These are phyloP conservation scores for Lachnellula cervina DNA, from an alignment of 2,329 filamentous ascomycete genomes.

Conservation along the genomic window DNA sequence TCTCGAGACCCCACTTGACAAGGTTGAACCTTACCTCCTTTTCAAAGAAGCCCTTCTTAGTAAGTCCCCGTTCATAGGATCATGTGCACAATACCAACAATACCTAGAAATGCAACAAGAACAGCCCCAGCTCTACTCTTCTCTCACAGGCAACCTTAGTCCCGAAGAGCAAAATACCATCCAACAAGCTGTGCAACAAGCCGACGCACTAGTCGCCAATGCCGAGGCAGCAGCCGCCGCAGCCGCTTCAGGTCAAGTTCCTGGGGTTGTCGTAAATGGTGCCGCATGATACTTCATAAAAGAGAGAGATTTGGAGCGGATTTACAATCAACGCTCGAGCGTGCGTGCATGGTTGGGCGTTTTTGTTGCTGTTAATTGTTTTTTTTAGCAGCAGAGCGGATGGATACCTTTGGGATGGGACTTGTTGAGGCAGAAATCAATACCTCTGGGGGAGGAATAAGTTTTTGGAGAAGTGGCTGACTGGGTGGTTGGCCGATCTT, in stretches of 20 bases:
- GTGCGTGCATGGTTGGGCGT: constrained; percentile 25
- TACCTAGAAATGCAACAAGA: constrained; percentile 75
- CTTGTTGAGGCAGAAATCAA: background rate
- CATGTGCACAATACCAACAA: constrained; percentile 9
- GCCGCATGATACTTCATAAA: constrained; percentile 17
- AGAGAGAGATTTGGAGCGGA: constrained; percentile 9
- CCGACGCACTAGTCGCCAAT: constrained; percentile 23
- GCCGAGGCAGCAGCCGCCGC: constrained; percentile 18
- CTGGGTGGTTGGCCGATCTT: too few relatives aligned
- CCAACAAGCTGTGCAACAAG: constrained; percentile 60
- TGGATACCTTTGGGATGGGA: background rate
- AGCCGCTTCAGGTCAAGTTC: constrained; percentile 18
- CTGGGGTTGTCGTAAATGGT: constrained; percentile 20
- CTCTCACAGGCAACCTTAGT: constrained; percentile 71
- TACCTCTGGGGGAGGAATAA: too few relatives aligned
- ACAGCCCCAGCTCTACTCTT: constrained; percentile 83
- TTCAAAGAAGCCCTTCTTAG: constrained; percentile 80
- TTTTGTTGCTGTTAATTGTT: background rate
- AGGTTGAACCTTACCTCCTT: constrained; percentile 87
- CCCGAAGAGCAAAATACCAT: constrained; percentile 78
- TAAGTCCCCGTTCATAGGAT: constrained; percentile 43
- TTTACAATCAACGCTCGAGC: constrained; percentile 23
- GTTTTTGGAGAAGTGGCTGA: too few relatives aligned
- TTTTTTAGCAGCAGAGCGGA: background rate
- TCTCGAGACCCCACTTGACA: constrained; percentile 90